These are phyloP conservation scores for Tricholoma flavovirens DNA, from an alignment of 768 basidiomycete genomes.

Conservation along the genomic window DNA sequence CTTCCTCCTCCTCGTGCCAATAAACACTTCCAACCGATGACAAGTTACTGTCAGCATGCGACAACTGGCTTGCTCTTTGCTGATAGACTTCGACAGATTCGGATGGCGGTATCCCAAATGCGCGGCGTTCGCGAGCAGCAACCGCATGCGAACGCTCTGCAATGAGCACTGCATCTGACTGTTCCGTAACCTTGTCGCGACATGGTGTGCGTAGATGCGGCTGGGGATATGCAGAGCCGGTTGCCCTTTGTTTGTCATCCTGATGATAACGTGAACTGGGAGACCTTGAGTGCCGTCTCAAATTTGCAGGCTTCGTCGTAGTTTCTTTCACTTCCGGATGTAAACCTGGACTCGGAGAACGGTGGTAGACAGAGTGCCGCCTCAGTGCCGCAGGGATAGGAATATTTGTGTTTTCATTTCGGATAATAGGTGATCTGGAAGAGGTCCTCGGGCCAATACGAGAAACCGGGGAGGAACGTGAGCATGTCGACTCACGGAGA, in stretches of 20 bases:
- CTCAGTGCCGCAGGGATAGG: conserved; percentile 20
- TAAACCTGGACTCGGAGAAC: conserved; percentile 7
- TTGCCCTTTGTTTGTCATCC: neutral
- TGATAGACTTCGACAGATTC: conserved; percentile 30
- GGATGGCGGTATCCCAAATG: conserved; percentile 48
- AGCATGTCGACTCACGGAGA: conserved; percentile 1
- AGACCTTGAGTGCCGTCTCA: neutral
- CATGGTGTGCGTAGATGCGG: neutral
- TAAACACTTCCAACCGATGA: conserved; percentile 37
- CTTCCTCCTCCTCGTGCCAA: conserved; percentile 35
- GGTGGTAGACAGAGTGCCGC: conserved; percentile 25
- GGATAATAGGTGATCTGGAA: conserved; percentile 28
- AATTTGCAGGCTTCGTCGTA: neutral
- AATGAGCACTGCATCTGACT: conserved; percentile 17
- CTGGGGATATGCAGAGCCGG: neutral
- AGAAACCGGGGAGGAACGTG: neutral
- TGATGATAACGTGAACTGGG: neutral
- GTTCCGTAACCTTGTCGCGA: neutral
- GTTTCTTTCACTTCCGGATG: conserved; percentile 6
- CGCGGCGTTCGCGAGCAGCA: conserved; percentile 41
- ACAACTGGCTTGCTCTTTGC: conserved; percentile 15
- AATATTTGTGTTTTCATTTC: conserved; percentile 5
- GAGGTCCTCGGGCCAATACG: conserved; percentile 8
- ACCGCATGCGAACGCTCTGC: conserved; percentile 23
- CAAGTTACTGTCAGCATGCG: conserved; percentile 42